phyloP scores from a whole-genome alignment of 2,329 filamentous ascomycete species.

The Thielaviopsis populi region DNA sequence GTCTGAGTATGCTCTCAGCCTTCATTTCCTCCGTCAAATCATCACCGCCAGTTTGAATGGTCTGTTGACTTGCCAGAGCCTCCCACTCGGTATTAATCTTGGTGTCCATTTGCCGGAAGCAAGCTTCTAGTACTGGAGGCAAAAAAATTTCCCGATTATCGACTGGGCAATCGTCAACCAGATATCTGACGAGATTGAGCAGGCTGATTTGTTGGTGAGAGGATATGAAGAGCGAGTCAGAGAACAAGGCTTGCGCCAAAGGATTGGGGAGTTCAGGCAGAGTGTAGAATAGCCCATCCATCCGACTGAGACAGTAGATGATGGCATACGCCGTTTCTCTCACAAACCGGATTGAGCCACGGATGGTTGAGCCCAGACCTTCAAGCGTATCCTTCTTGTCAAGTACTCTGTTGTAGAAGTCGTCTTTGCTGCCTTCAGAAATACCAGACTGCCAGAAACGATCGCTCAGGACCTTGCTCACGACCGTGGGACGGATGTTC shows the following conservation, averaged over 20 bases:
- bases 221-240: conserved; percentile 66
- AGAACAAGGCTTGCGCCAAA: conserved; percentile 69
- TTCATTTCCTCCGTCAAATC: conserved; percentile 95
- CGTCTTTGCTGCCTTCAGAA: conserved; percentile 85
- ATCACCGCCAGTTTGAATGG: conserved; percentile 51
- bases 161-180: conserved; percentile 85
- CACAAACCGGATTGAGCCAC: conserved; percentile 75
- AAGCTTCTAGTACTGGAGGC: conserved; percentile 63
- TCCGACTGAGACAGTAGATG: conserved; percentile 78
- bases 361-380: conserved; percentile 83
- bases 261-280: conserved; percentile 69
- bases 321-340: conserved; percentile 90
- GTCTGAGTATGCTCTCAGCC: conserved; percentile 82
- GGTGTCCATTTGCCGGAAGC: conserved; percentile 72
- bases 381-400: conserved; percentile 82
- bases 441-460: conserved; percentile 98
- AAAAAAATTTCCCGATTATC: conserved; percentile 65
- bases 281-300: conserved; percentile 84
- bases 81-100: conserved; percentile 86
- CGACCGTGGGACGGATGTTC: conserved; percentile 56
- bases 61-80: conserved; percentile 50
- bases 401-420: conserved; percentile 85
- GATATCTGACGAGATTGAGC: conserved; percentile 69
- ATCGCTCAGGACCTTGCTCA: conserved; percentile 75
- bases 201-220: conserved; percentile 91